Conservation (phyloP, 257 asterid species). For the Solanum acaule region DNA sequence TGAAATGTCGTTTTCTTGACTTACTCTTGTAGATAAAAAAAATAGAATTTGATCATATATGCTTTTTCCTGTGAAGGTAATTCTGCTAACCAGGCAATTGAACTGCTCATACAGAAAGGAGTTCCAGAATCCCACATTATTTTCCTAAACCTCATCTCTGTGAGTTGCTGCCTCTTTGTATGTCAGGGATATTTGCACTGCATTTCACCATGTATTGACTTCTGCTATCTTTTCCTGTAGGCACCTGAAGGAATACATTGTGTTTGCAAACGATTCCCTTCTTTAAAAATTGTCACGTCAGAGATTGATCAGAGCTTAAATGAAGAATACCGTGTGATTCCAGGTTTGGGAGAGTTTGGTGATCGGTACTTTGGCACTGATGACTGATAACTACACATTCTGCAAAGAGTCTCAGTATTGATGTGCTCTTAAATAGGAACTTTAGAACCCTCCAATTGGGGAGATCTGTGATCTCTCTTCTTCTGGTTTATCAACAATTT, state of each 20-base stretch:
- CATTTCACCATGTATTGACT: background rate
- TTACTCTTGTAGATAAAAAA: background rate
- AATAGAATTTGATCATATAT: background rate
- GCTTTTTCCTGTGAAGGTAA: conserved; percentile 43
- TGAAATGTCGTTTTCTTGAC: background rate
- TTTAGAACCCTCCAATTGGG: background rate
- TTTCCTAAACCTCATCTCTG: conserved; percentile 93
- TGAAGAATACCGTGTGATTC: conserved; percentile 64
- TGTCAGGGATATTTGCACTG: background rate
- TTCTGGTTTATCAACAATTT: background rate
- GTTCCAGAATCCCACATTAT: conserved; percentile 97
- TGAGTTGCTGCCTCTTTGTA: conserved; percentile 27
- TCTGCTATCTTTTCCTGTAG: conserved; percentile 16
- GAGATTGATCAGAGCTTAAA: conserved; percentile 76
- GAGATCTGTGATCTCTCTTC: background rate
- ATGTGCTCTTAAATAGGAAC: conserved; percentile 16
- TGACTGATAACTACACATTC: conserved; percentile 22
- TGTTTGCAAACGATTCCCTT: conserved; percentile 82
- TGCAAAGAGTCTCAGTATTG: background rate
- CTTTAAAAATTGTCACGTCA: conserved; percentile 82
- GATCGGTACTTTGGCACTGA: conserved; percentile 98
- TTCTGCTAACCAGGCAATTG: conserved; percentile 98
- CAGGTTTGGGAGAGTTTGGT: conserved; percentile 97
- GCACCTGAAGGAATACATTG: conserved; percentile 97
- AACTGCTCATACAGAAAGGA: conserved; percentile 85